Conservation (phyloP, 1,284 basidiomycete species). For the Leccinum subatratum region DNA sequence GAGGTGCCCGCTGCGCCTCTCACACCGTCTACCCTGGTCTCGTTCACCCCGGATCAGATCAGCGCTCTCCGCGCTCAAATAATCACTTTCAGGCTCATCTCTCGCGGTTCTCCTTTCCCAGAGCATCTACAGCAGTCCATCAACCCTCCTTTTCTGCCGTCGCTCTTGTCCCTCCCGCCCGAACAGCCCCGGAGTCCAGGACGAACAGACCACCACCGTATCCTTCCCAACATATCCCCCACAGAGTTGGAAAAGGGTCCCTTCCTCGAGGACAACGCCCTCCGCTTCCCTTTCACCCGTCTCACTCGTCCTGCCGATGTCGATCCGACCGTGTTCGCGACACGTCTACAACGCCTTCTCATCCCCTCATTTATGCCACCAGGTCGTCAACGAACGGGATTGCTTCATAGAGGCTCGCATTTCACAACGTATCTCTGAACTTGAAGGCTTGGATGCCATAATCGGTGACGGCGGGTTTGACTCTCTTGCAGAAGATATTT, state of each 20-base stretch:
- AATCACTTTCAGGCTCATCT: constrained; percentile 82
- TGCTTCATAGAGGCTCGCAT: constrained; percentile 88
- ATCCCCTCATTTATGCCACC: constrained; percentile 87
- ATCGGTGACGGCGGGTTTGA: constrained; percentile 74
- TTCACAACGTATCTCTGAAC: constrained; percentile 83
- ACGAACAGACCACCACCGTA: neutral
- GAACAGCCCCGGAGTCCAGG: constrained; percentile 18
- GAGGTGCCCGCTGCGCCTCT: constrained; percentile 27
- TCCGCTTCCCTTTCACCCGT: constrained; percentile 77
- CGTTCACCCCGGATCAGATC: constrained; percentile 82
- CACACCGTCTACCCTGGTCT: constrained; percentile 51
- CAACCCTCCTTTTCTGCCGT: neutral
- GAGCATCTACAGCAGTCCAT: constrained; percentile 77
- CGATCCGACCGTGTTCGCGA: constrained; percentile 58
- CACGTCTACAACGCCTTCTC: constrained; percentile 75
- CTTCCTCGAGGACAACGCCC: constrained; percentile 90
- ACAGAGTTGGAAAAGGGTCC: constrained; percentile 60
- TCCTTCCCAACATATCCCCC: constrained; percentile 35
- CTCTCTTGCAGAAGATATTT: constrained; percentile 48
- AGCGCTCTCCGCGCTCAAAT: constrained; percentile 85
- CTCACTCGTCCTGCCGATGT: constrained; percentile 60
- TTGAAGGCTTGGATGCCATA: constrained; percentile 80
- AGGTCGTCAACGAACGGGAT: constrained; percentile 88
- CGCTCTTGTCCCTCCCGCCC: neutral
- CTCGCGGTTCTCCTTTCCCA: constrained; percentile 77